phyloP scores from a whole-genome alignment of 306 rosid species.

The Lotus japonicus region DNA sequence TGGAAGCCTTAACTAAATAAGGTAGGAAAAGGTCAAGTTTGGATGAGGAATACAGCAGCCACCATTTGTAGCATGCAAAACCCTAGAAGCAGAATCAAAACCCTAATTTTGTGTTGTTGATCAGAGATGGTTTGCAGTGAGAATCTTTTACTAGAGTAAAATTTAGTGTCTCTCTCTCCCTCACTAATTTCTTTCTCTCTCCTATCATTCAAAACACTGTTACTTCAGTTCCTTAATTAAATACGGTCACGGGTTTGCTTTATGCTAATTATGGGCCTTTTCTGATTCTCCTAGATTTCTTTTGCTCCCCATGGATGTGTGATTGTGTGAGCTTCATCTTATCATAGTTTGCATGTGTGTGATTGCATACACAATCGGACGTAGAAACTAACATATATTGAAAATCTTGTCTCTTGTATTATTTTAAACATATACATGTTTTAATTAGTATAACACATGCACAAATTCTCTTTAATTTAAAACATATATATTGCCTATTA shows the following conservation, averaged over 20 bases:
- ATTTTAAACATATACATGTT: not conserved
- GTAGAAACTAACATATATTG: conserved; percentile 1
- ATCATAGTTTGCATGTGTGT: conserved; percentile 46
- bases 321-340: conserved; percentile 13
- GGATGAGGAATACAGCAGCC: not conserved
- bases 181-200: conserved; percentile 31
- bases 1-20: not conserved
- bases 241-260: conserved; percentile 38
- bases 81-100: conserved; percentile 37
- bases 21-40: not conserved
- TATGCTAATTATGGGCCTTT: conserved; percentile 43
- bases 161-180: not conserved
- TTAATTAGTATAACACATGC: not conserved
- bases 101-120: conserved; percentile 46
- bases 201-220: conserved; percentile 52
- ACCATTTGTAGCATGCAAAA: conserved; percentile 18
- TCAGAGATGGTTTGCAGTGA: conserved; percentile 6
- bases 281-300: conserved; percentile 60
- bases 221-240: conserved; percentile 36
- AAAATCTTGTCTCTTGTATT: not conserved
- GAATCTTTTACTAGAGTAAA: too few relatives aligned
- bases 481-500: not conserved
- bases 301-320: conserved; percentile 63
- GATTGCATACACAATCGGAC: conserved; percentile 25
- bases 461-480: not conserved